A percentile compares a stretch with the other conserved stretches of the same genome.
Evolutionary conservation across 257 asterid genomes (phyloP).

Genomic region (Przewalskia tangutica): DNA sequence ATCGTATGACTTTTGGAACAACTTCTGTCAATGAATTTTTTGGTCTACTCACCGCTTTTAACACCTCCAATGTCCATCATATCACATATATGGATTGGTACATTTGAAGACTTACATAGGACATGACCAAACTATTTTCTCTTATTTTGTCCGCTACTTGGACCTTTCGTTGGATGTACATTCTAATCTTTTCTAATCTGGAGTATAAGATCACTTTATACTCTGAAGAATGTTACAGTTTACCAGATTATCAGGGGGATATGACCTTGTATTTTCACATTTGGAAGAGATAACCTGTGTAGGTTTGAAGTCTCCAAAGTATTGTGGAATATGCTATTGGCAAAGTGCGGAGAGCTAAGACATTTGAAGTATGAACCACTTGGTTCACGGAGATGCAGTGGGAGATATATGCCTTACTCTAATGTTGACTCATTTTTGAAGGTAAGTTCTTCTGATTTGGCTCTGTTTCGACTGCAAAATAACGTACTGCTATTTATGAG

Average conservation of each 20-base stretch:
- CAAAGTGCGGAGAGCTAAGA: constrained; percentile 60
- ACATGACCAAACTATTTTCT: background rate
- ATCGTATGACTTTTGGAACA: background rate
- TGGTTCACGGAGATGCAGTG: constrained; percentile 58
- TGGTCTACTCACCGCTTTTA: background rate
- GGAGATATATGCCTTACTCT: constrained; percentile 86
- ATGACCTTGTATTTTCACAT: background rate
- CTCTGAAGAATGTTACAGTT: background rate
- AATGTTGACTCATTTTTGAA: constrained; percentile 80
- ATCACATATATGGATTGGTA: background rate
- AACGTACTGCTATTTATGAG: background rate
- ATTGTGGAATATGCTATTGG: constrained; percentile 57
- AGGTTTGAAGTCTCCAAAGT: constrained; percentile 69
- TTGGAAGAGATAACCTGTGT: background rate
- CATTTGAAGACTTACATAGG: background rate
- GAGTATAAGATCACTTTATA: background rate
- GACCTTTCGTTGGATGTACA: background rate
- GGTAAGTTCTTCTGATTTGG: constrained; percentile 29
- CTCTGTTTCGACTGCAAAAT: background rate
- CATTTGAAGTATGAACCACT: constrained; percentile 49
- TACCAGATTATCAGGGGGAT: background rate
- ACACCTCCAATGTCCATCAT: background rate
- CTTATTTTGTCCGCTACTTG: background rate
- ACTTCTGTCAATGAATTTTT: background rate
- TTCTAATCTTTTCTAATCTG: background rate